phyloP scores from a whole-genome alignment of 306 rosid genomes.

The Coriaria nepalensis region DNA sequence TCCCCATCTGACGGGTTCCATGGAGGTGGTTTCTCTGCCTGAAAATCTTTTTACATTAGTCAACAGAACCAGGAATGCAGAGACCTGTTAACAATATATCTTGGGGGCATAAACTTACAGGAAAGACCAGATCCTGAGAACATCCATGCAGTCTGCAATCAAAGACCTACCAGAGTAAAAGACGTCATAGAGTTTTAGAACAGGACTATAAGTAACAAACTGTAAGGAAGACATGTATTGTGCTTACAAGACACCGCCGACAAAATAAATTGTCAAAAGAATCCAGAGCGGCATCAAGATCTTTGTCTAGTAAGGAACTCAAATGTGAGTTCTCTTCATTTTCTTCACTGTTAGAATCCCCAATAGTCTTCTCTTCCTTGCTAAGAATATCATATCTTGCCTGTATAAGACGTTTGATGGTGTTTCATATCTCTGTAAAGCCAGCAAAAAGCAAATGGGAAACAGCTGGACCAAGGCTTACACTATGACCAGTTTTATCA shows the following conservation, averaged over 20 bases:
- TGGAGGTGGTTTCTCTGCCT: slow-evolving; percentile 77
- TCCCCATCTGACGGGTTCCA: slow-evolving; percentile 57
- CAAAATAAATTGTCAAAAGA: slow-evolving; percentile 97
- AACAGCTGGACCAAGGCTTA: slow-evolving; percentile 77
- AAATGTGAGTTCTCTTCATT: slow-evolving; percentile 40
- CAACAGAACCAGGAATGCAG: neutral
- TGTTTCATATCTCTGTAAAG: slow-evolving; percentile 94
- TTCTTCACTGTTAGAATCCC: slow-evolving; percentile 36
- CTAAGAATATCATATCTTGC: slow-evolving; percentile 66
- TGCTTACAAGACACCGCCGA: slow-evolving; percentile 86
- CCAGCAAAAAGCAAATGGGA: slow-evolving; percentile 88
- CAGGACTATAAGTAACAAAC: slow-evolving; percentile 2
- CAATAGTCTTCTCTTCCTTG: slow-evolving; percentile 39
- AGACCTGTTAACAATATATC: neutral
- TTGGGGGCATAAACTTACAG: slow-evolving; percentile 41
- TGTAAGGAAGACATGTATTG: slow-evolving; percentile 10
- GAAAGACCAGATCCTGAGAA: slow-evolving; percentile 95
- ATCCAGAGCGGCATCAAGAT: slow-evolving; percentile 94
- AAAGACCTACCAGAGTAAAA: slow-evolving; percentile 50
- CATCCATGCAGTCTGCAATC: slow-evolving; percentile 98
- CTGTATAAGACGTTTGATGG: slow-evolving; percentile 93
- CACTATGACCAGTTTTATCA: slow-evolving; percentile 55
- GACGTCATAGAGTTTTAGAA: slow-evolving; percentile 5
- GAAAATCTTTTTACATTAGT: slow-evolving; percentile 15
- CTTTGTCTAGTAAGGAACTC: slow-evolving; percentile 68